These are phyloP conservation scores for Paramyrothecium roridum DNA, from an alignment of 2,329 filamentous ascomycete genomes.

Conservation along the genomic window DNA sequence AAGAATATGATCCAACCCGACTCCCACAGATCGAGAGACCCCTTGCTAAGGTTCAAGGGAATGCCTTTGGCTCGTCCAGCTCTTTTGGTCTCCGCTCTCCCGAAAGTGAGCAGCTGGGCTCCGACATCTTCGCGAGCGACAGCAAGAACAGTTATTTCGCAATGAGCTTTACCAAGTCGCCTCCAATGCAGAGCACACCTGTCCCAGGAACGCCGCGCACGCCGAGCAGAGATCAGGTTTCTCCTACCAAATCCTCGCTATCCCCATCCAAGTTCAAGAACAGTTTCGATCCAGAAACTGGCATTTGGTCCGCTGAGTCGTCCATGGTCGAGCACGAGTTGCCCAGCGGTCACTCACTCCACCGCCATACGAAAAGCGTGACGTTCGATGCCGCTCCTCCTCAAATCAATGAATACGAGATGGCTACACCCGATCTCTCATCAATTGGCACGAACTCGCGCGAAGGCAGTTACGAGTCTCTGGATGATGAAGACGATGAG, in stretches of 20 bases:
- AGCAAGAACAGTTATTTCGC: constrained; percentile 55
- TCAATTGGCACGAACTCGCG: constrained; percentile 86
- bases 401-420: constrained; percentile 95
- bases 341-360: constrained; percentile 64
- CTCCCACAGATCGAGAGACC: constrained; percentile 79
- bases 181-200: constrained; percentile 29
- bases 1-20: constrained; percentile 84
- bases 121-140: constrained; percentile 49
- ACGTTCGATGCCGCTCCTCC: constrained; percentile 94
- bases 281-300: constrained; percentile 66
- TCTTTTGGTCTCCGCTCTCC: constrained; percentile 51
- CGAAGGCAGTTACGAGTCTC: constrained; percentile 88
- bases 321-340: constrained; percentile 56
- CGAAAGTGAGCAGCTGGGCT: constrained; percentile 33
- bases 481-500: constrained; percentile 72
- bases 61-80: constrained; percentile 61
- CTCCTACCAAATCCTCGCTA: constrained; percentile 87
- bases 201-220: constrained; percentile 29
- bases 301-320: constrained; percentile 66
- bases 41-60: constrained; percentile 72
- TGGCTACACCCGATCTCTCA: constrained; percentile 95
- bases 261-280: constrained; percentile 65
- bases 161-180: constrained; percentile 50
- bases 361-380: constrained; percentile 91
- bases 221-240: constrained; percentile 68